These are phyloP conservation scores for Lipomyces spencermartinsiae DNA, from an alignment of 805 yeast genomes.

Conservation along the genomic window DNA sequence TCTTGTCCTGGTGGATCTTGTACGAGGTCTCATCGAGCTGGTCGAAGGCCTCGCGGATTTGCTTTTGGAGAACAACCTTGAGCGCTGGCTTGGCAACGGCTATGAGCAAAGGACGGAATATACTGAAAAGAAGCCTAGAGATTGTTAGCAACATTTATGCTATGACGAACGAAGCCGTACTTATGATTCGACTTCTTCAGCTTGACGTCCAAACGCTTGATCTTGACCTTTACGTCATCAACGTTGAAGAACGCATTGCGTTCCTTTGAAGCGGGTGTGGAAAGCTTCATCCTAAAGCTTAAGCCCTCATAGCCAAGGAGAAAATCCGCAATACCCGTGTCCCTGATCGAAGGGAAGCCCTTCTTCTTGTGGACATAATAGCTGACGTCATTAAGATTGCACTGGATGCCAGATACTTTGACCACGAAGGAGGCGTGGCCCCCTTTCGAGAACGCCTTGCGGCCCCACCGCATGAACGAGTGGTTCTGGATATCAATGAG, in stretches of 20 bases:
- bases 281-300: slow-evolving; percentile 20
- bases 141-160: neutral
- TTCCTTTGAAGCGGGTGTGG: slow-evolving; percentile 14
- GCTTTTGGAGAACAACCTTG: slow-evolving; percentile 33
- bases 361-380: slow-evolving; percentile 33
- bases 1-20: slow-evolving; percentile 28
- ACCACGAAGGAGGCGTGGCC: slow-evolving; percentile 22
- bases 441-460: slow-evolving; percentile 13
- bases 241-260: slow-evolving; percentile 31
- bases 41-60: slow-evolving; percentile 31
- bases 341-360: slow-evolving; percentile 31
- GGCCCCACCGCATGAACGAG: slow-evolving; percentile 27
- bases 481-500: slow-evolving; percentile 33
- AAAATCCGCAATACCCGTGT: slow-evolving; percentile 34
- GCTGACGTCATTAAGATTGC: slow-evolving; percentile 30
- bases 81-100: slow-evolving; percentile 28
- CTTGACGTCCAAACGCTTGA: slow-evolving; percentile 26
- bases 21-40: slow-evolving; percentile 32
- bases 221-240: slow-evolving; percentile 34
- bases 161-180: neutral
- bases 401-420: slow-evolving; percentile 29
- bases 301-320: slow-evolving; percentile 33
- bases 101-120: slow-evolving; percentile 35
- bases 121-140: slow-evolving; percentile 20
- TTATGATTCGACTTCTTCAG: slow-evolving; percentile 34